Percentiles rank a stretch among this genome's conserved stretches.
These are phyloP conservation scores for Fusarium fracticaudum DNA, from an alignment of 2,329 filamentous ascomycete genomes.

Conservation along the genomic window DNA sequence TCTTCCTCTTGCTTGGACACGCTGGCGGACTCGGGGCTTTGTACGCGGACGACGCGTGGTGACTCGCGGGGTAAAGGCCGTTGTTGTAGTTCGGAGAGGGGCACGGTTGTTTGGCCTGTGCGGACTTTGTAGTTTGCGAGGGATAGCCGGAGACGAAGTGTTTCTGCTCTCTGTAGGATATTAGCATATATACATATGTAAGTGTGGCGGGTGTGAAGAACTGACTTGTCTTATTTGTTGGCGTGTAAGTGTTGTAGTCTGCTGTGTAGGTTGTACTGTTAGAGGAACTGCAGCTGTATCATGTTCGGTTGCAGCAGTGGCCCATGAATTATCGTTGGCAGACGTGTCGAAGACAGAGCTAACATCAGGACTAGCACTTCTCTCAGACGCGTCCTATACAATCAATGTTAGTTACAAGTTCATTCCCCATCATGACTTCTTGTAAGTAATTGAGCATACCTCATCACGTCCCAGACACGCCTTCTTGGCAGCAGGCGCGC, in stretches of 20 bases:
- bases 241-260: conserved; percentile 53
- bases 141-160: conserved; percentile 73
- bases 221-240: conserved; percentile 64
- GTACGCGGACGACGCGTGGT: conserved; percentile 38
- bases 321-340: conserved; percentile 57
- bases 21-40: conserved; percentile 29
- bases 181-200: neutral
- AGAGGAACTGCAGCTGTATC: conserved; percentile 44
- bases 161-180: conserved; percentile 65
- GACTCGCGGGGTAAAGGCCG: conserved; percentile 43
- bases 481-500: conserved; percentile 46
- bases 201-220: neutral
- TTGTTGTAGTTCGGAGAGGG: conserved; percentile 67
- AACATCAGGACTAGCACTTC: conserved; percentile 52
- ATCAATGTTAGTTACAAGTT: conserved; percentile 1
- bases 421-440: neutral
- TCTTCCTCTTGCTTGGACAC: neutral
- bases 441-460: conserved; percentile 30
- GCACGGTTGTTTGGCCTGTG: conserved; percentile 75
- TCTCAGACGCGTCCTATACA: conserved; percentile 42
- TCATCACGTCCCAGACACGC: conserved; percentile 47
- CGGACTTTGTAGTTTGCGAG: conserved; percentile 80
- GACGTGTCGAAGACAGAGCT: conserved; percentile 63
- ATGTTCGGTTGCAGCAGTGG: conserved; percentile 61
- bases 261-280: conserved; percentile 13